Evolutionary conservation across 192 early-diverging fungal genomes (phyloP), one percentile per base, ranked within the genome.

Genomic region (Oehlia diaphana): DNA sequence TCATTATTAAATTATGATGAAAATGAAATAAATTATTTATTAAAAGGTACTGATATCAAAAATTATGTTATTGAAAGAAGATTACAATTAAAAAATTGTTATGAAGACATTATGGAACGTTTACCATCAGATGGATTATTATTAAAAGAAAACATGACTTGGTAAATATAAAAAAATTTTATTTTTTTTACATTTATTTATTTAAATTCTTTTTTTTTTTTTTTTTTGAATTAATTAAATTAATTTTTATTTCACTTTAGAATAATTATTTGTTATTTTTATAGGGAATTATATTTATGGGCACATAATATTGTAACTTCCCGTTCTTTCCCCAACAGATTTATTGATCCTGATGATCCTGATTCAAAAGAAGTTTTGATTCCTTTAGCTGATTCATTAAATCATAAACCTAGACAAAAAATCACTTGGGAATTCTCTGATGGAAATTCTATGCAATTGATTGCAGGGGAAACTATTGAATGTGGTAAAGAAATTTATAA

Each of bases 231-330:
- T 31, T 31, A 31, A 31, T 31, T 31, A 31, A 31, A 31, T 31
- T 31, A 31, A 31, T 31, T 31, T 31, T 31, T 31, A 31, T 31
- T 31, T 44, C 1, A 44, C 9, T 44, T 8, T 44, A 44, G 37
- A 37, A 37, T 37, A 37, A 37, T 37, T 37, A 9, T 44, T 69
- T 31, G 19, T 31, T 31, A 31, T 6, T 16, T 31, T 10, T 69
- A 13, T 39, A 70, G 68, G 68, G 68, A 70, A 42, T 33, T 42
- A 42, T 70, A 42, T 70, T n/a, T 70, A 37, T 70, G 68, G 68
- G 68, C 33, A 19, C 42, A 33, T 33, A 1, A n/a, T 70, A 70
- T 70, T 33, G 9, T 70, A 42, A 14, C 37, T 16, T 70, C 68
- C 2, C 31, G 68, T 33, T 33, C 26, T 0, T 70, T 70, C 33